Percentiles rank a stretch among this genome's conserved stretches.
Evolutionary conservation across 345 rosid genomes (phyloP).

Genomic region (Cardamine resedifolia): DNA sequence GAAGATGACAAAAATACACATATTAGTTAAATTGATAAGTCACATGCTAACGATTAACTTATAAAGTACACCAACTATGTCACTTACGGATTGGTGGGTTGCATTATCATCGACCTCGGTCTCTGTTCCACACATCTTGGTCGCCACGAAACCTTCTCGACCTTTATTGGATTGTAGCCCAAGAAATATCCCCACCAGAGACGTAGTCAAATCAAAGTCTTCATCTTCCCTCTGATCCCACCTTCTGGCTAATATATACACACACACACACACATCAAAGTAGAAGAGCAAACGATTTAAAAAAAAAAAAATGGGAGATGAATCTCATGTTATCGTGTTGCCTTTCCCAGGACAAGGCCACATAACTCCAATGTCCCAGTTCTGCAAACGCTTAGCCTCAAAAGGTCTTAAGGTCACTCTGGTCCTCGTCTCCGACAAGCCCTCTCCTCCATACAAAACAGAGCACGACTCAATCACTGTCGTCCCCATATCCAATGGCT

Average conservation of each 20-base stretch:
- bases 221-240: not conserved
- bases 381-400: slow-evolving; percentile 53
- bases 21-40: not conserved
- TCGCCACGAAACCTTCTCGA: slow-evolving; percentile 25
- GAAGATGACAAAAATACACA: slow-evolving; percentile 9
- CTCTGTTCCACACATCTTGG: slow-evolving; percentile 34
- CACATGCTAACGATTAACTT: slow-evolving; percentile 17
- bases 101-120: slow-evolving; percentile 27
- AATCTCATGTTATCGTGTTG: slow-evolving; percentile 38
- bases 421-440: slow-evolving; percentile 36
- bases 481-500: slow-evolving; percentile 34
- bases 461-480: slow-evolving; percentile 31
- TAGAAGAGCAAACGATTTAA: not conserved
- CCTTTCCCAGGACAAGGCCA: slow-evolving; percentile 57
- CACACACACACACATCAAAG: not conserved
- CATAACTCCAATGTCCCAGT: slow-evolving; percentile 59
- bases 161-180: slow-evolving; percentile 13
- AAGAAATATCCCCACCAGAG: not conserved
- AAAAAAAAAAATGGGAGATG: slow-evolving; percentile 19
- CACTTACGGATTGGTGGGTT: slow-evolving; percentile 8
- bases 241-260: not conserved
- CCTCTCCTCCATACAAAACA: slow-evolving; percentile 36
- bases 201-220: slow-evolving; percentile 25
- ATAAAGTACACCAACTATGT: not conserved
- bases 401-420: slow-evolving; percentile 51